Base-by-base conservation (phyloP, 2,329 filamentous ascomycete species). In the Colletotrichum incanum region DNA sequence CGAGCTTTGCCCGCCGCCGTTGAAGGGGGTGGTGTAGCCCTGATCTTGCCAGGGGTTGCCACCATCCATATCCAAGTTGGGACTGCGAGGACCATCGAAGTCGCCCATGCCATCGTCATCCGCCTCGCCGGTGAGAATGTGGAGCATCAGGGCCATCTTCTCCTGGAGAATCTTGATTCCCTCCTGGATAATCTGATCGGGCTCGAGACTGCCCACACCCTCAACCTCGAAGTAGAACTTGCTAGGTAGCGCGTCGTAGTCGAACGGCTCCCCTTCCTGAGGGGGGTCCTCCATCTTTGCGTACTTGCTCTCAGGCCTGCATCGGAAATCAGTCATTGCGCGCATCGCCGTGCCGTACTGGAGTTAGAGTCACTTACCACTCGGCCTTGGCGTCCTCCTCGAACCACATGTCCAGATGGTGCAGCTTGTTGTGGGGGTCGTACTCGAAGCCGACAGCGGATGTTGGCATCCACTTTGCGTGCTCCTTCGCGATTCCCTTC, bases 401-500 rank as follows among this genome's bases (percentile, higher is more conserved):
- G 81, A 94, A 98, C 96, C 96, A 99, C 82, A 97, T 91, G 79
- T 97, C 94, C 67, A 96, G 88, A 83, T 99, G 96, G 76, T 92
- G 90, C 75, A 99, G 86, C 84, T 97, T 98, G 85, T 99, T 99
- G 82, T 97, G 93, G 73, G 96, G 96, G 81, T 99, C 96, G 82
- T 99, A 99, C 83, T 99, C 96, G 80, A 99, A 99, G 31, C 94
- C 95, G 50, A 99, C 92, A 4, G 96, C 96, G 50, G 95, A 90
- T 45, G 94, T 96, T 2, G 96, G 95, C 78, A 94, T 93, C 96
- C 96, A 99, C 83, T 99, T 99, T 12, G 96, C 94, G 83, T 99
- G 96, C 82, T 99, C 96, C 87, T 99, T 99, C 47, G 96, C 95
- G 75, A 98, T 98, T 1, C 96, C 96, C 88, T 98, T 98, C 88